These are phyloP conservation scores for Calcarisporium arbuscula DNA, from an alignment of 2,329 filamentous ascomycete species.

Conservation along the genomic window DNA sequence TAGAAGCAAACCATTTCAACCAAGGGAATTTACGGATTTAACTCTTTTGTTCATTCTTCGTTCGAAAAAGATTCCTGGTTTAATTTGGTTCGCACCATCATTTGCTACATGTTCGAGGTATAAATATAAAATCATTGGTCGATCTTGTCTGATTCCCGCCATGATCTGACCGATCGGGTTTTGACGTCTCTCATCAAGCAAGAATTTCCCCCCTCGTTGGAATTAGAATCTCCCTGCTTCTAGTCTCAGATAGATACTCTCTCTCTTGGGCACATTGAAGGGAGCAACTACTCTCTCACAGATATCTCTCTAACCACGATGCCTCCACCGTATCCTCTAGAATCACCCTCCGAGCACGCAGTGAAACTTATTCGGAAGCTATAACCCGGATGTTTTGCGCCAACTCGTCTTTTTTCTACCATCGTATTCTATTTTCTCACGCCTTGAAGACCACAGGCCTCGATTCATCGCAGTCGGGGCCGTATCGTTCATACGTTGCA, in stretches of 20 bases:
- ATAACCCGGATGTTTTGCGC: conserved; percentile 30
- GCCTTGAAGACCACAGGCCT: conserved; percentile 45
- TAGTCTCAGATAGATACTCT: conserved; percentile 30
- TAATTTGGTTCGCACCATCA: too few relatives aligned
- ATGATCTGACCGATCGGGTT: too few relatives aligned
- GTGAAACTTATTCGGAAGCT: conserved; percentile 23
- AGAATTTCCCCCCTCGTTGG: too few relatives aligned
- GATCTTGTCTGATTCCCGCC: too few relatives aligned
- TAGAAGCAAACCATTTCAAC: too few relatives aligned
- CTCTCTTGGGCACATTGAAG: conserved; percentile 54
- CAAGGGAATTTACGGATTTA: too few relatives aligned
- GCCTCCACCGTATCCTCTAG: conserved; percentile 37
- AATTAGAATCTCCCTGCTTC: conserved; percentile 12
- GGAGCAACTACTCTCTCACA: conserved; percentile 59
- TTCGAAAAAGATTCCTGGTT: too few relatives aligned
- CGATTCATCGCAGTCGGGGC: conserved; percentile 57
- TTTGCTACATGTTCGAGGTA: too few relatives aligned
- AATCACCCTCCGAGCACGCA: conserved; percentile 28
- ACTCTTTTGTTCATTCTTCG: too few relatives aligned
- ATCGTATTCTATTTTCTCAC: conserved; percentile 62
- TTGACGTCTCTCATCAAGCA: too few relatives aligned
- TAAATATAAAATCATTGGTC: too few relatives aligned
- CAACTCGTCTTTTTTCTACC: conserved; percentile 48
- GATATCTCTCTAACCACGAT: conserved; percentile 46
- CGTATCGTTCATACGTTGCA: conserved; percentile 61